These are phyloP conservation scores for Populus hybrid DNA, from an alignment of 441 rosid genomes.

Conservation along the genomic window DNA sequence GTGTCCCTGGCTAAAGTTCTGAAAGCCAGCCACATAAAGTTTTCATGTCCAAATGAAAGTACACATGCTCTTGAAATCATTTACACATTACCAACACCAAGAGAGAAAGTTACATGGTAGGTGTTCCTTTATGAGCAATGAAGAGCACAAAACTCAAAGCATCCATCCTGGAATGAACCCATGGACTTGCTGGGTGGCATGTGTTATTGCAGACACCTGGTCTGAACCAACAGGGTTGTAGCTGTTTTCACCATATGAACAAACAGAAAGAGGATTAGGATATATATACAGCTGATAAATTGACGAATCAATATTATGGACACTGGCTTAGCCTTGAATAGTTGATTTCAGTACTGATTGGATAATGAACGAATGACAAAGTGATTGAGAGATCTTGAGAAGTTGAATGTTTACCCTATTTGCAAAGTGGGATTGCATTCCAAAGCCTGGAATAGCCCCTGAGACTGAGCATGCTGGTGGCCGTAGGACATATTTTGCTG, in stretches of 20 bases:
- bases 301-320: background rate
- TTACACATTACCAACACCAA: conserved; percentile 28
- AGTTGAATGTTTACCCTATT: conserved; percentile 57
- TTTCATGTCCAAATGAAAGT: conserved; percentile 19
- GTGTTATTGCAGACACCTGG: conserved; percentile 52
- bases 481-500: conserved; percentile 51
- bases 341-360: background rate
- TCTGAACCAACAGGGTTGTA: conserved; percentile 60
- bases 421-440: conserved; percentile 95
- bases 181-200: conserved; percentile 56
- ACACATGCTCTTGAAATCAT: conserved; percentile 27
- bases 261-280: background rate
- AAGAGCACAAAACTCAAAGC: conserved; percentile 46
- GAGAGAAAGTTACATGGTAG: conserved; percentile 17
- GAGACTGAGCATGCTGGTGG: conserved; percentile 64
- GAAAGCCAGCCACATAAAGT: conserved; percentile 26
- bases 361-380: background rate
- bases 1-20: conserved; percentile 20
- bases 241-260: conserved; percentile 16
- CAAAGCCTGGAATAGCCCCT: conserved; percentile 68
- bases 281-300: background rate
- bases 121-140: conserved; percentile 2
- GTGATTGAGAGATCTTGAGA: background rate
- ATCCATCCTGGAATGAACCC: conserved; percentile 98
- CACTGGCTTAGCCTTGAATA: background rate